Percentiles rank a stretch among this genome's conserved stretches.
These are phyloP conservation scores for Calocera viscosa DNA, from an alignment of 768 basidiomycete species.

Conservation along the genomic window DNA sequence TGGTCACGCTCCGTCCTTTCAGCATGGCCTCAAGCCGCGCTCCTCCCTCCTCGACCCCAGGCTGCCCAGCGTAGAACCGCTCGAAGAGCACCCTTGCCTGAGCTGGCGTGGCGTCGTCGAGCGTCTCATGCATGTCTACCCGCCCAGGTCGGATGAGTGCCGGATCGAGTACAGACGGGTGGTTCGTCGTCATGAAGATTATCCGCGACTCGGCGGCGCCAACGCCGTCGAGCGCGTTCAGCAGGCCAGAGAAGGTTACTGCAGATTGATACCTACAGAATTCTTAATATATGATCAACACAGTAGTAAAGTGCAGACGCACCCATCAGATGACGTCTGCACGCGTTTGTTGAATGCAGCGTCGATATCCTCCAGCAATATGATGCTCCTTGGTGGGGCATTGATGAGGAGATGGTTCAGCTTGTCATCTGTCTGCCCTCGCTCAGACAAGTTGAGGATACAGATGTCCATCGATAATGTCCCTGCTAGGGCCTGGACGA, in stretches of 20 bases:
- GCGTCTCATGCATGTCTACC: constrained; percentile 70
- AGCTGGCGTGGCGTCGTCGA: constrained; percentile 73
- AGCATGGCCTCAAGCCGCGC: constrained; percentile 44
- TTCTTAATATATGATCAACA: too few species aligned
- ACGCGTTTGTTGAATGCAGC: constrained; percentile 91
- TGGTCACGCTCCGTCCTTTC: constrained; percentile 58
- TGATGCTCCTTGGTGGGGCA: constrained; percentile 80
- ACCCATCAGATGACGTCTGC: constrained; percentile 88
- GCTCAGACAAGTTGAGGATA: constrained; percentile 85
- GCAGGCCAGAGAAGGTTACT: constrained; percentile 92
- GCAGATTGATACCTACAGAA: constrained; percentile 71
- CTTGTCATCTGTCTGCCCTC: constrained; percentile 93
- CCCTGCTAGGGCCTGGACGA: constrained; percentile 93
- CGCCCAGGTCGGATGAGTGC: constrained; percentile 92
- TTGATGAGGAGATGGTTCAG: constrained; percentile 86
- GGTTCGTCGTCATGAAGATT: constrained; percentile 99
- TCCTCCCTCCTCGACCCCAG: constrained; percentile 38
- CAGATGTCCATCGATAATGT: constrained; percentile 90
- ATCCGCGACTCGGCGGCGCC: constrained; percentile 97
- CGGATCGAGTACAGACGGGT: constrained; percentile 74
- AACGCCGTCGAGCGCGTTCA: constrained; percentile 95
- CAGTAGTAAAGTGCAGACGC: too few species aligned
- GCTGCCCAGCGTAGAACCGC: constrained; percentile 56
- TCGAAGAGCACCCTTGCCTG: constrained; percentile 71
- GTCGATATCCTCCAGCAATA: constrained; percentile 96